Evolutionary conservation across 257 asterid genomes (phyloP).

Genomic region (Mentha longifolia): DNA sequence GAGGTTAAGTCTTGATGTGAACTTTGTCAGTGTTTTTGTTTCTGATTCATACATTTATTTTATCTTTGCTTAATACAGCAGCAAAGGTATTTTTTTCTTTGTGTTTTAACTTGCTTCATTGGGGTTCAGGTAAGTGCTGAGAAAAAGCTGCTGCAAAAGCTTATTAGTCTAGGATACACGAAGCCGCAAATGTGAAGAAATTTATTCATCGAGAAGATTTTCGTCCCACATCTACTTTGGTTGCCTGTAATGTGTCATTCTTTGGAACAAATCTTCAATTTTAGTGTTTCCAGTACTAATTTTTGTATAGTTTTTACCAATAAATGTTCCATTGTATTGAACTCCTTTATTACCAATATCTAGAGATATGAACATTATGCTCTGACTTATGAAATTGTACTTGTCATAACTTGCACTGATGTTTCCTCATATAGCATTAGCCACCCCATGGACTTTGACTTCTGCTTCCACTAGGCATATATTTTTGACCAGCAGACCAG

Average conservation of each 20-base stretch:
- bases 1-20: conserved; percentile 62
- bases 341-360: background rate
- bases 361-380: conserved; percentile 8
- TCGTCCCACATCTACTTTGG: background rate
- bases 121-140: conserved; percentile 79
- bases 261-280: conserved; percentile 12
- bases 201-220: conserved; percentile 17
- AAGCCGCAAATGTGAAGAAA: conserved; percentile 44
- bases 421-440: conserved; percentile 41
- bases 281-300: conserved; percentile 1
- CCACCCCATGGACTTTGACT: conserved; percentile 56
- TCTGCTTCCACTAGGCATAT: conserved; percentile 62
- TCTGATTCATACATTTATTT: conserved; percentile 5
- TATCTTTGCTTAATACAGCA: background rate
- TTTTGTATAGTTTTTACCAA: background rate
- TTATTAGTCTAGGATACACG: conserved; percentile 66
- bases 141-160: conserved; percentile 74
- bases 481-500: conserved; percentile 51
- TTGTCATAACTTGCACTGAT: background rate
- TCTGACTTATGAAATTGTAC: background rate
- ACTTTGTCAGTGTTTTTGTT: background rate
- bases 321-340: background rate
- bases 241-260: background rate
- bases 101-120: conserved; percentile 14
- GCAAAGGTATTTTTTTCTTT: background rate